A percentile compares a stretch with the other conserved stretches of the same genome.
phyloP scores from a whole-genome alignment of 305 asterid species.

The Euphrasia arctica region DNA sequence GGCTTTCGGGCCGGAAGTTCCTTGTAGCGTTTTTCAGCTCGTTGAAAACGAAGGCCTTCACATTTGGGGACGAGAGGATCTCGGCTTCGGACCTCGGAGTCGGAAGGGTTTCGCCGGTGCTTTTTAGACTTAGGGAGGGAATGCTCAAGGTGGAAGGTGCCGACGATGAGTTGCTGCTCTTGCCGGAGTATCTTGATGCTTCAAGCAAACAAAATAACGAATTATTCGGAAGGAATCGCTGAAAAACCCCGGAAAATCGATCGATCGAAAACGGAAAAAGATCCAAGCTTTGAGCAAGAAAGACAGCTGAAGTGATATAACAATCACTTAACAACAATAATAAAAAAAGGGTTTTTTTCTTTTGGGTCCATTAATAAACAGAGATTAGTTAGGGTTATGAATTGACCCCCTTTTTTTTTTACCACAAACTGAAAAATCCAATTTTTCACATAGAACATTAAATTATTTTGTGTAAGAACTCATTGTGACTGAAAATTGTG shows the following conservation, averaged over 20 bases:
- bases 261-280: background rate
- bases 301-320: background rate
- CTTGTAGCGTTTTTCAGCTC: slow-evolving; percentile 4
- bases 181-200: slow-evolving; percentile 44
- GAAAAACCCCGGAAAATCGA: background rate
- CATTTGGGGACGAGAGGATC: slow-evolving; percentile 66
- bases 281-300: background rate
- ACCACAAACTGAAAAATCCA: too few relatives aligned
- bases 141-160: slow-evolving; percentile 47
- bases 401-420: too few relatives aligned
- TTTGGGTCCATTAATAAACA: slow-evolving; percentile 9
- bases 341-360: background rate
- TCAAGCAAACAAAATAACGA: slow-evolving; percentile 21
- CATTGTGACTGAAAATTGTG: too few relatives aligned
- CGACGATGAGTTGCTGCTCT: slow-evolving; percentile 34
- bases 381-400: background rate
- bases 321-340: background rate
- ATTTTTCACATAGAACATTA: too few relatives aligned
- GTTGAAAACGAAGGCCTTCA: slow-evolving; percentile 55
- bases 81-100: slow-evolving; percentile 89
- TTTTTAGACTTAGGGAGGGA: slow-evolving; percentile 54
- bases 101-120: slow-evolving; percentile 59
- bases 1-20: slow-evolving; percentile 1
- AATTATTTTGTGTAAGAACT: too few relatives aligned
- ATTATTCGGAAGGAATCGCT: background rate